These are phyloP conservation scores for Globisporangium spinosum DNA, from an alignment of 352 stramenopile genomes.

Conservation along the genomic window DNA sequence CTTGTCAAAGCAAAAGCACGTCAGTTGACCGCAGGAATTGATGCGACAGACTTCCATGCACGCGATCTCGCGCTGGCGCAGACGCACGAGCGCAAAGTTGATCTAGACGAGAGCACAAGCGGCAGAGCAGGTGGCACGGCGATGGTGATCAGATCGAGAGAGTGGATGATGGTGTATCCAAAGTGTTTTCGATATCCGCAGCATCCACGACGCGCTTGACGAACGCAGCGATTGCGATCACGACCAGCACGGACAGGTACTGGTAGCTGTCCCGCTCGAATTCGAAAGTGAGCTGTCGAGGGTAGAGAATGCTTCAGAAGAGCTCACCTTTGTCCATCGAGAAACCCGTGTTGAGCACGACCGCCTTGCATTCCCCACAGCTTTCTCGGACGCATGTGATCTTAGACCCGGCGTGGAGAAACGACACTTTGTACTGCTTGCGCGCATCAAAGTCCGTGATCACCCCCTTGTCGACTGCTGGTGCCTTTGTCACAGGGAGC, in stretches of 20 bases:
- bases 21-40: slow-evolving; percentile 60
- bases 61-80: slow-evolving; percentile 38
- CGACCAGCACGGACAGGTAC: slow-evolving; percentile 38
- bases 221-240: slow-evolving; percentile 7
- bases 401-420: slow-evolving; percentile 51
- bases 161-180: slow-evolving; percentile 16
- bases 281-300: slow-evolving; percentile 45
- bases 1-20: slow-evolving; percentile 83
- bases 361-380: slow-evolving; percentile 25
- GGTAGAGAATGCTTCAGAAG: slow-evolving; percentile 62
- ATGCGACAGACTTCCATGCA: slow-evolving; percentile 66
- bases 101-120: slow-evolving; percentile 48
- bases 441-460: slow-evolving; percentile 29
- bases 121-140: slow-evolving; percentile 48
- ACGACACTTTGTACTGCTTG: slow-evolving; percentile 37
- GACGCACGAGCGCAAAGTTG: slow-evolving; percentile 44
- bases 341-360: slow-evolving; percentile 58
- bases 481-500: slow-evolving; percentile 64
- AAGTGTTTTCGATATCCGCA: slow-evolving; percentile 21
- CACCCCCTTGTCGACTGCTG: slow-evolving; percentile 11
- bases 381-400: slow-evolving; percentile 19
- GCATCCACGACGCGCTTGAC: slow-evolving; percentile 40
- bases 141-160: slow-evolving; percentile 55
- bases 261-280: slow-evolving; percentile 65
- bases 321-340: slow-evolving; percentile 64